These are phyloP conservation scores for Hysterium pulicare DNA, from an alignment of 2,329 filamentous ascomycete genomes.

Conservation along the genomic window DNA sequence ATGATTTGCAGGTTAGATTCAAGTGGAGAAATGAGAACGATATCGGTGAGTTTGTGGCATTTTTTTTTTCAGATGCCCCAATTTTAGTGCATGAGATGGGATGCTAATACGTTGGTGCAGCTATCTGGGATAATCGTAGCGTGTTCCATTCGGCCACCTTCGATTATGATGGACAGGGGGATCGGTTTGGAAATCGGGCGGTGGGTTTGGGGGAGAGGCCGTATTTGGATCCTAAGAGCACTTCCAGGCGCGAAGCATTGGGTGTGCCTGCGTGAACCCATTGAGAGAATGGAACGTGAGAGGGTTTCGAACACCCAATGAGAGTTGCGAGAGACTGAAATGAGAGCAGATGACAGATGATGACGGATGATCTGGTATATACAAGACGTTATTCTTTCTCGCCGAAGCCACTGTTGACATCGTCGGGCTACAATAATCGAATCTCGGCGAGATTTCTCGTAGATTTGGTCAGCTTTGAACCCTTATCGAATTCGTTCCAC, in stretches of 20 bases:
- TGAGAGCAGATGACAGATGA: no score
- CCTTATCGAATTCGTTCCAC: no score
- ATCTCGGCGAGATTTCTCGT: no score
- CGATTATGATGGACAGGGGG: slow-evolving; percentile 56
- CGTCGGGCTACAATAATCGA: no score
- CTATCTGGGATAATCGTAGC: slow-evolving; percentile 66
- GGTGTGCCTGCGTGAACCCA: neutral
- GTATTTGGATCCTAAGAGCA: slow-evolving; percentile 51
- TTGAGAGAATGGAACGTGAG: neutral
- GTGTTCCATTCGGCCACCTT: slow-evolving; percentile 60
- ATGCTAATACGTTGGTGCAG: slow-evolving; percentile 26
- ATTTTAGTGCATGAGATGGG: neutral
- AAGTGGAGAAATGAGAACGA: slow-evolving; percentile 50
- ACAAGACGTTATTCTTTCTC: no score
- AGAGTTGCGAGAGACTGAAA: no score
- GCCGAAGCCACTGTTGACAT: no score
- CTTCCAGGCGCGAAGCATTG: slow-evolving; percentile 44
- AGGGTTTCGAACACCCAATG: no score
- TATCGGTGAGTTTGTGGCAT: slow-evolving; percentile 32
- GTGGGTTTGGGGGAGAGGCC: slow-evolving; percentile 56
- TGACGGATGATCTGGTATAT: no score
- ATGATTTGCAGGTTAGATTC: slow-evolving; percentile 52
- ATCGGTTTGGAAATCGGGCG: slow-evolving; percentile 51
- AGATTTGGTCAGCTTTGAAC: no score
- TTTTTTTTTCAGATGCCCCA: neutral